phyloP scores from a whole-genome alignment of 208 protist species.

The Naegleria fowleri region DNA sequence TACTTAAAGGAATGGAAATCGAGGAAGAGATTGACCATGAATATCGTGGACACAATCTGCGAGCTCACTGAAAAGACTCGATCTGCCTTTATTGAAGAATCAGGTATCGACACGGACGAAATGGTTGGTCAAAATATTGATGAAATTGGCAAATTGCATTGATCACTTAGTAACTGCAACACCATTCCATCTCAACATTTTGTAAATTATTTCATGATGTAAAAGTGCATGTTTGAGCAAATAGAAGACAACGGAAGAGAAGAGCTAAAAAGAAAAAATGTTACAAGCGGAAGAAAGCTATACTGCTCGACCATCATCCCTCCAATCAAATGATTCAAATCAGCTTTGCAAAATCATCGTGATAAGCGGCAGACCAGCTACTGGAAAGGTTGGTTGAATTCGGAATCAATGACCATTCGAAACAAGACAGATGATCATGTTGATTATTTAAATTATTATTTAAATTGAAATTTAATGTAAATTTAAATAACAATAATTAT shows the following conservation, averaged over 20 bases:
- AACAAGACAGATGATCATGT: no score
- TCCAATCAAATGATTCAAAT: no score
- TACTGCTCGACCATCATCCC: no score
- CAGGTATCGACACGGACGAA: background rate
- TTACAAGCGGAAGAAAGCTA: no score
- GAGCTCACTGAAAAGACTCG: background rate
- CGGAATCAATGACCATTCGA: no score
- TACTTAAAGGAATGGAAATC: slow-evolving; percentile 7
- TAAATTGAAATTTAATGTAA: no score
- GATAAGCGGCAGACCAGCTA: background rate
- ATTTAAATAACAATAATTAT: no score
- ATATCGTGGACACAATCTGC: background rate
- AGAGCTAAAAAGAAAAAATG: no score
- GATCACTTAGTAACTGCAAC: no score
- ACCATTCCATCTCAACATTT: background rate
- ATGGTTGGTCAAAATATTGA: background rate
- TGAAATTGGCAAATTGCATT: background rate
- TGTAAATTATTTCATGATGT: background rate
- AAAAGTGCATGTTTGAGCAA: no score
- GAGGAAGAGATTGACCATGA: background rate
- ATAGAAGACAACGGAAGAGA: no score
- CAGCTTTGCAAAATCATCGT: background rate
- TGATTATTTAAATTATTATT: no score
- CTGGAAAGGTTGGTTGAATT: background rate
- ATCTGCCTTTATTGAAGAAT: background rate